Base-by-base conservation (phyloP, 805 yeast genomes). In the Tetrapisispora nanseiensis region DNA sequence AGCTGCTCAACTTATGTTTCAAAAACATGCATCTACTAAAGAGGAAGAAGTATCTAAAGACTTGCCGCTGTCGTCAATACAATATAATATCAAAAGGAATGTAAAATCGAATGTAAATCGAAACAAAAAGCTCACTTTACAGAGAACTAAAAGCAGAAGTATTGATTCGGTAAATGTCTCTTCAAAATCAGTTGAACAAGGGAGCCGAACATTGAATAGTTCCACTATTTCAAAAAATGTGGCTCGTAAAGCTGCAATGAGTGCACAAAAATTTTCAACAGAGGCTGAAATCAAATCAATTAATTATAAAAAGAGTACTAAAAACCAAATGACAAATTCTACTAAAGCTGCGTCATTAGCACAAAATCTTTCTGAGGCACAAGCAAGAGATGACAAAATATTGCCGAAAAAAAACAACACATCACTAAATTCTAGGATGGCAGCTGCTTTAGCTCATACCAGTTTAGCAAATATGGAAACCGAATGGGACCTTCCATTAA, bases 381-480 rank as follows among this genome's bases (percentile, higher is more conserved):
- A 16, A 8, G 38, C 23, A 15, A 35, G 19, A 24, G 16, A 23
- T 9, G 4, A n/a, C 3, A 4, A 20, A 9, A 3, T 6, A 23
- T 24, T n/a, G 12, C 20, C 23, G 4, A 22, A 20, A 13, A 9
- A 7, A 11, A 16, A 13, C 16, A 11, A 1, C 26, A 6, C 24
- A 37, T 44, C 4, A 51, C 51, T 10, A 39, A 43, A 32, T 18
- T 35, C 38, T 6, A 35, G 18, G 23, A 46, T 45, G 13, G 60
- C 60, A 11, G 60, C 60, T 5, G 50, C 51, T 8, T 33, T 54
- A 30, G 60, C 60, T 1, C 58, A 54, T 37, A 33, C 45, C 3
- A 44, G 43, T 37, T 28, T 51, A 5, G 23, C 45, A 3, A 27
- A 45, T n/a, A 34, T 41, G 38, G 43, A 46, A n/a, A 5, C n/a